Base-by-base conservation (phyloP, 2,329 filamentous ascomycete species). In the Didymella pinodella region DNA sequence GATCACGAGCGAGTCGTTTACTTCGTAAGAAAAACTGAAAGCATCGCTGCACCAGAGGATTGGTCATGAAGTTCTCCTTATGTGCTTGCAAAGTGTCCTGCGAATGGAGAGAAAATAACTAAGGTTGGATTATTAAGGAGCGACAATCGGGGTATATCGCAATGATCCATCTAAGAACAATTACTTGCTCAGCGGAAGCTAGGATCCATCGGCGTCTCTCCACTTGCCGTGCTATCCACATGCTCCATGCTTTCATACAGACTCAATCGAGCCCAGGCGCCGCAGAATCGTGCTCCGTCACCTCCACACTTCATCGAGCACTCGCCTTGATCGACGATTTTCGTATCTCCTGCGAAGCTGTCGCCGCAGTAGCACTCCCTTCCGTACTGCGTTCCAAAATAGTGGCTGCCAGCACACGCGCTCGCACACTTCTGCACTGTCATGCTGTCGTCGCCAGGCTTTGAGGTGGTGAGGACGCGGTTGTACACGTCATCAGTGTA, bases 211-310 rank as follows among this genome's bases (percentile, higher is more conserved):
- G 40, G 28, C 12, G 29, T 31, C 45, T 53, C 45, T 2, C 55
- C 55, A 41, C 31, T 58, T 25, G 55, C 55, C 5, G 55, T 58
- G 22, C 45, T 47, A n/a, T 58, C 48, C 10, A 53, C 55, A 45
- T 58, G 55, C n/a, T 48, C 55, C 55, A 58, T 49, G 20, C 57
- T 57, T 54, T 63, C 54, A 92, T 48, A 69, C 51, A 67, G n/a
- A 52, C 48, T 67, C 57, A 71, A 40, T 25, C 68, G 55, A 49
- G 65, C 47, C 22, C 55, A 64, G 6, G 54, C 65, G 18, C 68
- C 68, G 50, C 68, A 70, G 29, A 59, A 63, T 59, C 69, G 54
- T 3, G n/a, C 40, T 5, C 29, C 51, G 47, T 67, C 44, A 16
- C 68, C 68, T 2, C 29, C 44, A 38, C 68, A 71, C 32, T 58